Evolutionary conservation across 2,329 filamentous ascomycete species (phyloP), one percentile per base, ranked within the genome.

Genomic region (Claviceps sorghi): DNA sequence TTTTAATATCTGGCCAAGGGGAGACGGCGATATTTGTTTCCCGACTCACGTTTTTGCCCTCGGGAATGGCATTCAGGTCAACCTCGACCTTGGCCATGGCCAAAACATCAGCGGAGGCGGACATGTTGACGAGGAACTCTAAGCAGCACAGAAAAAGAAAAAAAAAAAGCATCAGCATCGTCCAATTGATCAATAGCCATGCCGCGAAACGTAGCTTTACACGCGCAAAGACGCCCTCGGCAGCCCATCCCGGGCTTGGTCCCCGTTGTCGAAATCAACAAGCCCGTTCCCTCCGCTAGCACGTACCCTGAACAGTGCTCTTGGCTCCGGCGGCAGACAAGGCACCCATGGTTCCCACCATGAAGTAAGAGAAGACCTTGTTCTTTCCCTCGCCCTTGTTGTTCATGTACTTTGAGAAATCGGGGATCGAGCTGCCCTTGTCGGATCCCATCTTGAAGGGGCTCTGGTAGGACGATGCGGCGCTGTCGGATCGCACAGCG

Each of bases 91-190:
- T 98, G 72, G 93, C 93, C 83, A 96, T 94, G 69, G 94, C 93
- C 74, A 98, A 75, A 67, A 98, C 89, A 67, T 98, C 93, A 73
- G 93, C 93, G 57, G 93, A 98, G 58, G 93, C 93, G 65, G 91
- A 94, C 94, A 98, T 97, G 83, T 96, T 98, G 77, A 95, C 88
- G 59, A 98, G 80, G 82, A 98, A 98, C 76, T 98, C 93, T 98
- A 72, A 53, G 54, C 44, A 49, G 22, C 22, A n/a, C n/a, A n/a
- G n/a, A n/a, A n/a, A 19, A 13, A 49, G 54, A 56, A 47, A 56
- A 61, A 46, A 30, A 38, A 15, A 36, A 4, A 13, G 13, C 11
- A n/a, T 62, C 60, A 67, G 66, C 55, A 57, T 56, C 57, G 56
- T 57, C 59, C 60, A 64, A 60, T 60, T 57, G 21, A 50, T 13